Evolutionary conservation across 495 filamentous ascomycete genomes (phyloP).

Genomic region (Penicillium cinerascens): DNA sequence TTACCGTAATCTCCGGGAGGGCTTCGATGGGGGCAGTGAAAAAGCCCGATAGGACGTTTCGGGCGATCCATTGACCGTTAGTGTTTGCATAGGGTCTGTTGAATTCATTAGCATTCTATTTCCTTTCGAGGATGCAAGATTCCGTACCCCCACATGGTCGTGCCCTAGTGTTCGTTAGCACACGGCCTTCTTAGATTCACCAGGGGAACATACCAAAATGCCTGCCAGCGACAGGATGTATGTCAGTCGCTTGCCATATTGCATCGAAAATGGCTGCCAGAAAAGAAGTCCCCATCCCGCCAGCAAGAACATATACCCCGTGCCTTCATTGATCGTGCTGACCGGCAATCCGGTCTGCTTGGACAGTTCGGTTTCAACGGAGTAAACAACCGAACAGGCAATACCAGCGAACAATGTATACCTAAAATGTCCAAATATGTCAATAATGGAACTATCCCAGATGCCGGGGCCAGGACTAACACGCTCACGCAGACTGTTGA

Average conservation of each 20-base stretch:
- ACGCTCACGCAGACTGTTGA: conserved; percentile 47
- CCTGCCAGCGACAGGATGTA: conserved; percentile 59
- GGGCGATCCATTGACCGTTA: conserved; percentile 63
- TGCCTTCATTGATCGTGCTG: conserved; percentile 55
- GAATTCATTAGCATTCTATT: conserved; percentile 1
- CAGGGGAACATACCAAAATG: conserved; percentile 35
- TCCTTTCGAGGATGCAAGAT: not conserved
- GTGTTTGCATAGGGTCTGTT: conserved; percentile 37
- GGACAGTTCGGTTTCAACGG: conserved; percentile 56
- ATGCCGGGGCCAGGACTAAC: conserved; percentile 18
- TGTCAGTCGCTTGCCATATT: conserved; percentile 64
- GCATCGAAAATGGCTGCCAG: conserved; percentile 66
- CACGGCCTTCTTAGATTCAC: not conserved
- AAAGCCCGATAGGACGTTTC: conserved; percentile 59
- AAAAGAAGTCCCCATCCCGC: conserved; percentile 63
- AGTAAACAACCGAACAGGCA: conserved; percentile 58
- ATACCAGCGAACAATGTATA: conserved; percentile 63
- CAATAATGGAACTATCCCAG: not conserved
- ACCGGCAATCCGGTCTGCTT: conserved; percentile 53
- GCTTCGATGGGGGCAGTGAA: conserved; percentile 64
- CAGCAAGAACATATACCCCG: conserved; percentile 61
- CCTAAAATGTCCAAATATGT: not conserved
- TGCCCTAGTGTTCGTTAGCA: conserved; percentile 22
- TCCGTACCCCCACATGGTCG: conserved; percentile 42
- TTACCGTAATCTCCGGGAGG: conserved; percentile 57